These are phyloP conservation scores for Hordeum vulgare DNA, from an alignment of 176 grass and related monocot genomes.

Conservation along the genomic window DNA sequence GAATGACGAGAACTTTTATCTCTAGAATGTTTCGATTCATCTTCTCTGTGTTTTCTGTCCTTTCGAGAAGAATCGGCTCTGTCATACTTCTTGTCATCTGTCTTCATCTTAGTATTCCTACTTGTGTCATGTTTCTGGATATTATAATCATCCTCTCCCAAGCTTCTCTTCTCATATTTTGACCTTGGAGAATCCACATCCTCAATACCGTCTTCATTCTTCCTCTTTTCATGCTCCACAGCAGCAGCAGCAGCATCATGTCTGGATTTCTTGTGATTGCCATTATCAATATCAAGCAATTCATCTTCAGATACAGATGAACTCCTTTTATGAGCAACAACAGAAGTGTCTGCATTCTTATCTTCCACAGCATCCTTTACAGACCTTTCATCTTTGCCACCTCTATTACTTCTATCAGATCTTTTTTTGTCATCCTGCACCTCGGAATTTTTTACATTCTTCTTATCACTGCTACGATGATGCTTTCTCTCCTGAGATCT, in stretches of 20 bases:
- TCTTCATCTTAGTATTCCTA: constrained; percentile 28
- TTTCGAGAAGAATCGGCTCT: constrained; percentile 23
- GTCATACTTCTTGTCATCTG: constrained; percentile 34
- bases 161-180: constrained; percentile 37
- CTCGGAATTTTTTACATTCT: constrained; percentile 41
- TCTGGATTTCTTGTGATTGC: constrained; percentile 45
- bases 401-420: constrained; percentile 41
- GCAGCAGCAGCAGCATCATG: constrained; percentile 8
- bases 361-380: constrained; percentile 45
- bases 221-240: constrained; percentile 32
- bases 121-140: constrained; percentile 20
- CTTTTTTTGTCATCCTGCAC: constrained; percentile 40
- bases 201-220: constrained; percentile 23
- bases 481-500: constrained; percentile 79
- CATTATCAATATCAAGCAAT: constrained; percentile 26
- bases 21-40: constrained; percentile 15
- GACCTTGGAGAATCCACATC: constrained; percentile 28
- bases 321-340: constrained; percentile 37
- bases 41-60: constrained; percentile 20
- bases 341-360: constrained; percentile 29
- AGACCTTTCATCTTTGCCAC: constrained; percentile 44
- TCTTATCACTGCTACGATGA: constrained; percentile 47
- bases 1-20: constrained; percentile 34
- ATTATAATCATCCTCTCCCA: not conserved
- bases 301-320: constrained; percentile 51